Conservation (phyloP, 805 yeast genomes). For the Metschnikowia picachoensis region DNA sequence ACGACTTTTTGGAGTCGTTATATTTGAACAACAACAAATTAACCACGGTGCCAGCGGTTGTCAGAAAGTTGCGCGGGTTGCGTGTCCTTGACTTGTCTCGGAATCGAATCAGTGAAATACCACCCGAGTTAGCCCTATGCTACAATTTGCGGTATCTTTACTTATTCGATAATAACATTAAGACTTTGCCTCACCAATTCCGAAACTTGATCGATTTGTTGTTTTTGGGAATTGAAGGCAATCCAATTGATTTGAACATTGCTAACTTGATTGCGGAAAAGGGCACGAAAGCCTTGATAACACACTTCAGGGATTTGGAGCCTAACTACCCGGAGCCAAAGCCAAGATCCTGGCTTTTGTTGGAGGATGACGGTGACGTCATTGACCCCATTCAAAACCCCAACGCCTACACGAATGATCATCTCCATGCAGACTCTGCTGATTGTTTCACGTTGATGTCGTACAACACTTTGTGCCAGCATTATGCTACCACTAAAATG, state of each 20-base stretch:
- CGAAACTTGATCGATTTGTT: constrained; percentile 82
- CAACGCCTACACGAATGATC: constrained; percentile 29
- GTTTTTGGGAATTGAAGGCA: constrained; percentile 91
- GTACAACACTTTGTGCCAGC: constrained; percentile 92
- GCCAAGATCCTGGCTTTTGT: constrained; percentile 78
- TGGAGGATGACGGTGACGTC: constrained; percentile 74
- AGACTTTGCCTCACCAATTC: constrained; percentile 74
- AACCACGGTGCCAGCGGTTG: constrained; percentile 59
- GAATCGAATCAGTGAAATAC: constrained; percentile 68
- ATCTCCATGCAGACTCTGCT: constrained; percentile 19
- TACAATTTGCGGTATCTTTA: constrained; percentile 77
- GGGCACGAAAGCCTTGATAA: constrained; percentile 81
- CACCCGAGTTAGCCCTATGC: constrained; percentile 79
- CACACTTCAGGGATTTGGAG: constrained; percentile 76
- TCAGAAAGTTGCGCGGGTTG: constrained; percentile 65
- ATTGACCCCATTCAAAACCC: constrained; percentile 32
- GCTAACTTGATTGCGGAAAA: constrained; percentile 69
- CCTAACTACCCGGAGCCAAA: constrained; percentile 63
- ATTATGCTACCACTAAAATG: constrained; percentile 88
- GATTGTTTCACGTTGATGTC: constrained; percentile 71
- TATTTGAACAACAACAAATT: constrained; percentile 85
- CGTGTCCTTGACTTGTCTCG: constrained; percentile 83
- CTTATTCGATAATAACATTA: constrained; percentile 80
- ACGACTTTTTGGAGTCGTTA: constrained; percentile 78
- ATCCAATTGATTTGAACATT: constrained; percentile 65